Conservation (phyloP, 164 flowering plant genomes). For the Saururus chinensis region DNA sequence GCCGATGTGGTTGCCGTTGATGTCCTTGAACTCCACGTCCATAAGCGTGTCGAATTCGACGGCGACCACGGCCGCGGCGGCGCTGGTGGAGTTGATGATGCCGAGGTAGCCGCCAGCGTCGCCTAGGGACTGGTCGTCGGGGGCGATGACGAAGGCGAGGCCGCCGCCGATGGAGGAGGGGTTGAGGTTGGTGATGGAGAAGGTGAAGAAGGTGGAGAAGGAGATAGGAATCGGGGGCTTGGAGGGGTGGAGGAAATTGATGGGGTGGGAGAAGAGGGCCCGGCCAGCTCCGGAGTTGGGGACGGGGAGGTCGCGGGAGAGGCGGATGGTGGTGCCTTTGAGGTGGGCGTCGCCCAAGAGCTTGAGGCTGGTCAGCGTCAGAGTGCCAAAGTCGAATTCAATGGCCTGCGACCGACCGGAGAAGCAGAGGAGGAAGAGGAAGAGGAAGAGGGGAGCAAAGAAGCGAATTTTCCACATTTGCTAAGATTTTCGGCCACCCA, state of each 20-base stretch:
- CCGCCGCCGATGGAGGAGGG: conserved; percentile 92
- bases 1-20: conserved; percentile 90
- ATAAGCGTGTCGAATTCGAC: conserved; percentile 89
- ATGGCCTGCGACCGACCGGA: conserved; percentile 13
- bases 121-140: conserved; percentile 52
- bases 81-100: conserved; percentile 12
- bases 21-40: conserved; percentile 79
- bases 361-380: conserved; percentile 50
- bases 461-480: conserved; percentile 19
- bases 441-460: background rate
- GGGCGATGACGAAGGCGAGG: conserved; percentile 54
- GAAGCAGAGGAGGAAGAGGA: conserved; percentile 1
- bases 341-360: conserved; percentile 84
- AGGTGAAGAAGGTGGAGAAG: conserved; percentile 77
- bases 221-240: conserved; percentile 22
- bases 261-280: conserved; percentile 50
- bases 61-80: conserved; percentile 40
- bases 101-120: conserved; percentile 68
- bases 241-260: conserved; percentile 39
- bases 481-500: conserved; percentile 11
- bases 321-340: conserved; percentile 49
- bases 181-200: conserved; percentile 59
- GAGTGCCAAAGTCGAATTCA: conserved; percentile 58
- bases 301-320: conserved; percentile 68
- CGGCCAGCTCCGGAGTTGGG: conserved; percentile 76